Conservation (phyloP, 441 rosid genomes). For the Metrosideros polymorpha region DNA sequence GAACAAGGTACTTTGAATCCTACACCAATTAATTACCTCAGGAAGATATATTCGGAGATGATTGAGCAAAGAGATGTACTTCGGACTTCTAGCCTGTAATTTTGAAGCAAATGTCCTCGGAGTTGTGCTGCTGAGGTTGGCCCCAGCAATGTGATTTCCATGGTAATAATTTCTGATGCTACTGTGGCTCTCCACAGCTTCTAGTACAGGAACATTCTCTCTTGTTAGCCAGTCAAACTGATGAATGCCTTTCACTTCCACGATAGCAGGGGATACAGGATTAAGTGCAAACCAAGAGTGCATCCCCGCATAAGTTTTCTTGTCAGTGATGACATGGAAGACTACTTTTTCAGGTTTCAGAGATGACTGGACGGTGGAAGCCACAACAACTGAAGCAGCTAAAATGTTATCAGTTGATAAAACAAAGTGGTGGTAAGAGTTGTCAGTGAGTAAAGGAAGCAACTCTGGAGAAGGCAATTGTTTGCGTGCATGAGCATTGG, state of each 20-base stretch:
- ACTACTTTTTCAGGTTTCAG: conserved; percentile 83
- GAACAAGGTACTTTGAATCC: neutral
- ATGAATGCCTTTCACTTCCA: conserved; percentile 95
- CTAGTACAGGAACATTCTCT: conserved; percentile 98
- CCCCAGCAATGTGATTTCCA: conserved; percentile 86
- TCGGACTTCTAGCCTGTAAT: conserved; percentile 96
- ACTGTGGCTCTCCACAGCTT: conserved; percentile 90
- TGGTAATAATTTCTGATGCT: conserved; percentile 84
- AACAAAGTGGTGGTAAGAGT: conserved; percentile 78
- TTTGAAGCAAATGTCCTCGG: conserved; percentile 92
- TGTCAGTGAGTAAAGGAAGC: conserved; percentile 90
- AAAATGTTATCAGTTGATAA: conserved; percentile 90
- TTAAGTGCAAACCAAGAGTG: conserved; percentile 99
- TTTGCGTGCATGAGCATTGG: conserved; percentile 97
- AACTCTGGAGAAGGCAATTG: conserved; percentile 96
- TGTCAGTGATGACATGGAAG: conserved; percentile 95
- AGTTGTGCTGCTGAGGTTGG: conserved; percentile 70
- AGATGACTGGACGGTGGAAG: conserved; percentile 81
- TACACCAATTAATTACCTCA: conserved; percentile 50
- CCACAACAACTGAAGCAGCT: conserved; percentile 98
- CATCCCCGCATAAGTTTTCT: conserved; percentile 99
- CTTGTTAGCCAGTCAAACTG: conserved; percentile 99
- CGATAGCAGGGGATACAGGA: conserved; percentile 74
- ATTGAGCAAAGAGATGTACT: conserved; percentile 96
- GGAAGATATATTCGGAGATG: conserved; percentile 96